phyloP scores from a whole-genome alignment of 345 rosid species.

The Corchorus capsularis region DNA sequence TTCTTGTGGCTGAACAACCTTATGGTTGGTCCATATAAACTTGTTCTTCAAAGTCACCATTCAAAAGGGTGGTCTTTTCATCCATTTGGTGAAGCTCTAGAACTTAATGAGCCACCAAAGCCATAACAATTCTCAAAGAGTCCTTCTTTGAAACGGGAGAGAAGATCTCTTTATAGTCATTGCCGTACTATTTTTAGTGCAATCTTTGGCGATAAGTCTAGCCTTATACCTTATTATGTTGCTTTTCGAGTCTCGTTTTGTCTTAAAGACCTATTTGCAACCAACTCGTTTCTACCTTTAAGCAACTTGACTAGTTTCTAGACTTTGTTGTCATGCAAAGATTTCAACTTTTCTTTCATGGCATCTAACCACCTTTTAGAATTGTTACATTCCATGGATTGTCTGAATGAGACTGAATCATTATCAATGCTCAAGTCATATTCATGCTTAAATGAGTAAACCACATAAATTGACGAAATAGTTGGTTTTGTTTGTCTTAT shows the following conservation, averaged over 20 bases:
- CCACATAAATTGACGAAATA: constrained; percentile 13
- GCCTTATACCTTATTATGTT: constrained; percentile 4
- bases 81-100: background rate
- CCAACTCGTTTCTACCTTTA: background rate
- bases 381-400: constrained; percentile 1
- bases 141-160: background rate
- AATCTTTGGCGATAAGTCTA: background rate
- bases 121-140: background rate
- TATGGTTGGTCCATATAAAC: background rate
- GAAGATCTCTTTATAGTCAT: constrained; percentile 6
- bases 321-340: background rate
- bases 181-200: background rate
- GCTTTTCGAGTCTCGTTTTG: background rate
- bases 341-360: constrained; percentile 17
- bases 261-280: background rate
- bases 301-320: background rate
- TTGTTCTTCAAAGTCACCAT: background rate
- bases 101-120: background rate
- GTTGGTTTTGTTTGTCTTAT: background rate
- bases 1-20: no score
- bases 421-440: background rate
- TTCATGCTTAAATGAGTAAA: constrained; percentile 13
- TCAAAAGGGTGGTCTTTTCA: background rate
- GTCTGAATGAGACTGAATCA: background rate
- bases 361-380: background rate